phyloP scores from a whole-genome alignment of 2,329 filamentous ascomycete species.

The Pseudofabraea citricarpa region DNA sequence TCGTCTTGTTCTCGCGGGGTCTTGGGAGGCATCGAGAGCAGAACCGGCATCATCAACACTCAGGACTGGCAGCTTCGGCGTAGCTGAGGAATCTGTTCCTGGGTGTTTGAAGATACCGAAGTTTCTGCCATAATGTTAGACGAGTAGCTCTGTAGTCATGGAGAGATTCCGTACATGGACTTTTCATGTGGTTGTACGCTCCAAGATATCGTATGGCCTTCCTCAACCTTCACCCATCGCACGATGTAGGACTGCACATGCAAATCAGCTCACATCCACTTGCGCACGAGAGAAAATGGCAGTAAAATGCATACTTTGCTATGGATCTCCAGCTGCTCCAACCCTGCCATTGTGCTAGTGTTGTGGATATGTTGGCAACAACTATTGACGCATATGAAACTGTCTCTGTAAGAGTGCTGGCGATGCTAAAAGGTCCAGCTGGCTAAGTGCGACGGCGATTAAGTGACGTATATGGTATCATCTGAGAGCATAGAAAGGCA shows the following conservation, averaged over 20 bases:
- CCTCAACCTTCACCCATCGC: slow-evolving; percentile 90
- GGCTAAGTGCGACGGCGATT: too few relatives aligned
- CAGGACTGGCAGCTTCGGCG: slow-evolving; percentile 10
- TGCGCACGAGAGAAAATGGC: too few relatives aligned
- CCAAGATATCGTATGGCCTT: slow-evolving; percentile 93
- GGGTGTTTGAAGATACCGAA: slow-evolving; percentile 98
- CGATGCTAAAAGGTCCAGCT: too few relatives aligned
- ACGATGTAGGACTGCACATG: slow-evolving; percentile 83
- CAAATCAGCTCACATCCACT: slow-evolving; percentile 17
- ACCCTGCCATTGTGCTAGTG: slow-evolving; percentile 83
- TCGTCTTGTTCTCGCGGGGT: slow-evolving; percentile 23
- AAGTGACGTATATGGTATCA: too few relatives aligned
- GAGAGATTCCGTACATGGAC: slow-evolving; percentile 61
- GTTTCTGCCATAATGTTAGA: slow-evolving; percentile 51
- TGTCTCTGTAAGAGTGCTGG: slow-evolving; percentile 2
- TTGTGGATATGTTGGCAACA: slow-evolving; percentile 29
- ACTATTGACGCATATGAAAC: slow-evolving; percentile 9
- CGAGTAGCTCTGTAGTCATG: background rate
- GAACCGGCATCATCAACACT: slow-evolving; percentile 17
- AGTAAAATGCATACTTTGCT: slow-evolving; percentile 67
- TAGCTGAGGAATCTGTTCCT: slow-evolving; percentile 16
- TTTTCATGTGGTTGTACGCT: slow-evolving; percentile 97
- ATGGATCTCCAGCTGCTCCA: slow-evolving; percentile 95
- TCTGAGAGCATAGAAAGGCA: too few relatives aligned
- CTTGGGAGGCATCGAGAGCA: slow-evolving; percentile 16